Base-by-base conservation (phyloP, 2,329 filamentous ascomycete species). In the Xylogone sp. region DNA sequence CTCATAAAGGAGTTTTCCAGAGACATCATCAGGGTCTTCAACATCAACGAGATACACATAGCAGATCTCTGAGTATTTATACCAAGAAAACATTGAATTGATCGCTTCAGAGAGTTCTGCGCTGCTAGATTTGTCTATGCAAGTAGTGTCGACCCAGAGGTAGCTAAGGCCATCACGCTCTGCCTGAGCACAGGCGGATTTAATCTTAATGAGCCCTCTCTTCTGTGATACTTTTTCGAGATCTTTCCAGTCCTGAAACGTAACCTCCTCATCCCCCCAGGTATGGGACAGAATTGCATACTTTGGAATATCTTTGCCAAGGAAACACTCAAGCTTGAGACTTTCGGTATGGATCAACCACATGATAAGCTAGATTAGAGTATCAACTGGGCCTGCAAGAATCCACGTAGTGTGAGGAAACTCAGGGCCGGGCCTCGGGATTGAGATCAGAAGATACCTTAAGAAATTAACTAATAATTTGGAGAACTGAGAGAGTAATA, bases 151-250 rank as follows among this genome's bases (percentile, higher is more conserved):
- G 46, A 48, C 31, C 46, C 50, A 52, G 16, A 43, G 18, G 46
- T 48, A 48, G 16, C 43, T 19, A 16, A 42, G 13, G 31, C 24
- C 21, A 42, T 48, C 46, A n/a, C n/a, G 16, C 16, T 9, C 18
- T 12, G 46, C 31, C 21, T 48, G 46, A 20, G 8, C 24, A 20
- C 46, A 21, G 22, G 19, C n/a, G 22, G n/a, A 21, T 29, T 8
- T 18, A 29, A 46, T 46, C 20, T 46, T 46, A 20, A 18, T 12
- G 22, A 19, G 22, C n/a, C 44, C 44, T 18, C n/a, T 29, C 44
- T 21, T 12, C 13, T 45, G 29, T 18, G 51, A 44, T 2, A 68
- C 63, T 48, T 69, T 68, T 2, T 53, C 51, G n/a, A n/a, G 44
- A 21, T 46, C 44, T 29, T 21, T 46, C 44, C 44, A 46, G 44